Evolutionary conservation across 2,329 filamentous ascomycete genomes (phyloP).

Genomic region (Microcyclospora tardicrescens): DNA sequence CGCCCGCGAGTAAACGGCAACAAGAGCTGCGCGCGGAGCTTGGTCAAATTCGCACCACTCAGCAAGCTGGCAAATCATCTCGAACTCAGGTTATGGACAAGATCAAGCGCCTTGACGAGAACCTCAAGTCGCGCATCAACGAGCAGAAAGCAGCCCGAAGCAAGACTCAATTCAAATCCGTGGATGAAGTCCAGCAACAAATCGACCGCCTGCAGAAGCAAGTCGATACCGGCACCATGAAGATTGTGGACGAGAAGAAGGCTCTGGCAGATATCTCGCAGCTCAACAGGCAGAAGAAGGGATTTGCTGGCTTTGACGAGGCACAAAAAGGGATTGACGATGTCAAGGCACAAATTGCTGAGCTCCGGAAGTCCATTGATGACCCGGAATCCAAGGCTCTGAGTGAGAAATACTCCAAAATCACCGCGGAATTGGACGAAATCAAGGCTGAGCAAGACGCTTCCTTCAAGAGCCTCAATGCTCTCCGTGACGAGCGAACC

Average conservation of each 20-base stretch:
- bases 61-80: conserved; percentile 74
- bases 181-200: conserved; percentile 75
- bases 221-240: conserved; percentile 82
- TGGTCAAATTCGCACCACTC: conserved; percentile 72
- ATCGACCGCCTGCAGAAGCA: conserved; percentile 70
- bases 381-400: conserved; percentile 84
- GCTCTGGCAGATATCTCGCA: conserved; percentile 68
- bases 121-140: conserved; percentile 68
- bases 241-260: conserved; percentile 96
- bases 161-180: conserved; percentile 72
- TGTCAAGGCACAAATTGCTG: conserved; percentile 73
- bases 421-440: conserved; percentile 75
- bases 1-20: conserved; percentile 67
- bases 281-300: conserved; percentile 81
- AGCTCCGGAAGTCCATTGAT: conserved; percentile 77
- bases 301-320: conserved; percentile 72
- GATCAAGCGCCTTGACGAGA: conserved; percentile 82
- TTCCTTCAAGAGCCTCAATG: conserved; percentile 75
- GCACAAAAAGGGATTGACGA: conserved; percentile 82
- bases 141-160: conserved; percentile 78
- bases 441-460: conserved; percentile 90
- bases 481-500: conserved; percentile 71
- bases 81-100: conserved; percentile 70
- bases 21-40: conserved; percentile 74
- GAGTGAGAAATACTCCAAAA: conserved; percentile 69